Evolutionary conservation across 2,329 filamentous ascomycete genomes (phyloP), one percentile per base, ranked within the genome.

Genomic region (Claviceps spartinae): DNA sequence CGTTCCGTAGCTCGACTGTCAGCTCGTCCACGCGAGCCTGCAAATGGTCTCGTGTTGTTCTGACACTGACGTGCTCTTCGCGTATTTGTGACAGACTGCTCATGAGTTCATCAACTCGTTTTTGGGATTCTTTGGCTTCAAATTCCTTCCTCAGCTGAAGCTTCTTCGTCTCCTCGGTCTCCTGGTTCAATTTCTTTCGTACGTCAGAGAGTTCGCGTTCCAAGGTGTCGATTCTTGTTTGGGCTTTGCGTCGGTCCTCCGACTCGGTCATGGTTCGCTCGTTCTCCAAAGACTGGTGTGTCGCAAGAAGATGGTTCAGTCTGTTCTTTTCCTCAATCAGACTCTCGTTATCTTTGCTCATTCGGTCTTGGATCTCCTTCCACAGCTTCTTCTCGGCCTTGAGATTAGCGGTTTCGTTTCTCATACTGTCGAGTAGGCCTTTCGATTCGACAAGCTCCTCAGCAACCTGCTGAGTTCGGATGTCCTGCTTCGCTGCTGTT

Each of bases 371-470:
- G 37, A 96, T 95, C 52, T 85, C 88, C 71, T 93, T 95, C 86
- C 87, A 95, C 9, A 98, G 75, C 40, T 88, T 86, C 70, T 95
- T 95, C 67, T 97, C 91, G 0, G 91, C 90, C 66, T 95, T 95
- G 37, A 96, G 78, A 62, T 97, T 96, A 16, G 89, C 84, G 51
- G 84, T 88, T 65, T 98, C 93, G 57, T 88, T 89, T 50, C 89
- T 85, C 67, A 96, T 79, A 62, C 88, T 90, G 62, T 98, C 91
- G 3, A 86, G 74, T 50, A 91, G 71, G 36, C 85, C 85, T 64
- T 83, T 85, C 5, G 86, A 83, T 65, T 96, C 93, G 9, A 97
- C 82, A 5, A 97, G 77, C 60, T 98, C 91, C 67, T 97, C 91
- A 0, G 88, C 89, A 30, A 91, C 86, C 67, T 96, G 89, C 61